Percentiles rank a stretch among this genome's conserved stretches.
Conservation (phyloP, 2,329 filamentous ascomycete genomes). For the Aciculosporium take region DNA sequence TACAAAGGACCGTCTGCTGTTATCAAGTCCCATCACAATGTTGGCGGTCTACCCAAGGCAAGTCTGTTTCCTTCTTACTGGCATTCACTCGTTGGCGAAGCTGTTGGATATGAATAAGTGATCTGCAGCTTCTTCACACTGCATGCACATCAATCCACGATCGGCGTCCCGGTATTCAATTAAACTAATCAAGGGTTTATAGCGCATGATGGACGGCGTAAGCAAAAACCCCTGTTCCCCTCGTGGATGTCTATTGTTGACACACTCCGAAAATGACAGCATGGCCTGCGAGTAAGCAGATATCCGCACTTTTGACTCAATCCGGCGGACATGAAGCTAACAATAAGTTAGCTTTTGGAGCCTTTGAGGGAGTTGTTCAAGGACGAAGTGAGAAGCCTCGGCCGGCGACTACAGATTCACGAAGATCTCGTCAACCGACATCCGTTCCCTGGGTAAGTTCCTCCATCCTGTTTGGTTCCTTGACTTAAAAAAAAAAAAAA, state of each 20-base stretch:
- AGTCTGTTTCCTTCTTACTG: constrained; percentile 13
- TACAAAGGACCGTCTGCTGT: constrained; percentile 35
- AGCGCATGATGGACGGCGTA: constrained; percentile 32
- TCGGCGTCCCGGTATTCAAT: not conserved
- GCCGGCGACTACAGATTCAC: constrained; percentile 18
- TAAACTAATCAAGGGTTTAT: not conserved
- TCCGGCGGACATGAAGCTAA: not conserved
- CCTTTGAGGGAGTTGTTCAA: constrained; percentile 23
- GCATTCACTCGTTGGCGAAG: not conserved
- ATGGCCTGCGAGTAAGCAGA: not conserved
- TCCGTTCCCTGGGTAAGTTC: constrained; percentile 6
- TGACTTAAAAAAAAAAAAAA: too few relatives aligned
- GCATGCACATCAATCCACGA: not conserved
- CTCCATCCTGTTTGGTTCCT: not conserved
- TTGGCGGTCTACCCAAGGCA: constrained; percentile 58
- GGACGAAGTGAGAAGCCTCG: constrained; percentile 45
- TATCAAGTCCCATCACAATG: constrained; percentile 44
- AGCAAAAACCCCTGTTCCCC: not conserved
- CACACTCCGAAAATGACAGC: not conserved
- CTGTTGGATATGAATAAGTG: not conserved
- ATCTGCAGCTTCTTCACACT: not conserved
- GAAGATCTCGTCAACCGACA: constrained; percentile 18
- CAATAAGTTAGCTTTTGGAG: constrained; percentile 53
- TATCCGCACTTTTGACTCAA: not conserved
- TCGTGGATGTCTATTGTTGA: not conserved